Percentiles rank a stretch among this genome's conserved stretches.
These are phyloP conservation scores for Aspergillus sp. DNA, from an alignment of 2,329 filamentous ascomycete species.

Conservation along the genomic window DNA sequence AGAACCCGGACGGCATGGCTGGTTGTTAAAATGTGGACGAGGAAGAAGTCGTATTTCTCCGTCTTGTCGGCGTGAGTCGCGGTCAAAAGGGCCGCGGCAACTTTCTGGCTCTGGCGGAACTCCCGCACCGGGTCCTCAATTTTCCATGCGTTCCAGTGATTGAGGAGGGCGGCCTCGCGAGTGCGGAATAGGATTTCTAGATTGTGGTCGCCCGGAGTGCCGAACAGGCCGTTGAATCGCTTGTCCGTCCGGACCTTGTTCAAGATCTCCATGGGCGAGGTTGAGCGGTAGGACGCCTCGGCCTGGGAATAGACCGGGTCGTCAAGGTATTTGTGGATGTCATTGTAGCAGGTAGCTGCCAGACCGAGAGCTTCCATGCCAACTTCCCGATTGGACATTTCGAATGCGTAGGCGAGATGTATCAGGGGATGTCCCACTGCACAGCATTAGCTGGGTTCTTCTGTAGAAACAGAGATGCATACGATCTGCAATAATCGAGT, in stretches of 20 bases:
- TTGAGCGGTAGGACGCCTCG: constrained; percentile 50
- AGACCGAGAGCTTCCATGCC: constrained; percentile 81
- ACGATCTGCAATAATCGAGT: constrained; percentile 71
- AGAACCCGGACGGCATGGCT: constrained; percentile 84
- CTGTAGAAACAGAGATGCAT: constrained; percentile 27
- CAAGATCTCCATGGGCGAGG: constrained; percentile 61
- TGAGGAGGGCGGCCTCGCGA: constrained; percentile 60
- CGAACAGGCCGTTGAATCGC: constrained; percentile 59
- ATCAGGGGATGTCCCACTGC: constrained; percentile 89
- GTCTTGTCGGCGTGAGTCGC: constrained; percentile 19
- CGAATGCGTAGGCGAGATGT: constrained; percentile 87
- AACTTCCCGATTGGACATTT: constrained; percentile 74
- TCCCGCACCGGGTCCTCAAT: constrained; percentile 60
- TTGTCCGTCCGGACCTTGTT: constrained; percentile 59
- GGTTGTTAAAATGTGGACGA: constrained; percentile 72
- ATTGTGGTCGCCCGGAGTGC: constrained; percentile 51
- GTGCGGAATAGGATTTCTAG: constrained; percentile 58
- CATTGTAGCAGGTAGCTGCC: constrained; percentile 49
- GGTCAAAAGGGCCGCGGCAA: constrained; percentile 40
- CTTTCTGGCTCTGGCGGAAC: constrained; percentile 60
- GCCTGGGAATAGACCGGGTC: constrained; percentile 57
- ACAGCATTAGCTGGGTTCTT: neutral
- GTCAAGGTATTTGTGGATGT: constrained; percentile 57
- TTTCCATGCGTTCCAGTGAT: constrained; percentile 87
- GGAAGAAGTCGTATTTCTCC: constrained; percentile 68